Conservation (phyloP, 148 eudicot genomes). For the Amaranthus palmeri region DNA sequence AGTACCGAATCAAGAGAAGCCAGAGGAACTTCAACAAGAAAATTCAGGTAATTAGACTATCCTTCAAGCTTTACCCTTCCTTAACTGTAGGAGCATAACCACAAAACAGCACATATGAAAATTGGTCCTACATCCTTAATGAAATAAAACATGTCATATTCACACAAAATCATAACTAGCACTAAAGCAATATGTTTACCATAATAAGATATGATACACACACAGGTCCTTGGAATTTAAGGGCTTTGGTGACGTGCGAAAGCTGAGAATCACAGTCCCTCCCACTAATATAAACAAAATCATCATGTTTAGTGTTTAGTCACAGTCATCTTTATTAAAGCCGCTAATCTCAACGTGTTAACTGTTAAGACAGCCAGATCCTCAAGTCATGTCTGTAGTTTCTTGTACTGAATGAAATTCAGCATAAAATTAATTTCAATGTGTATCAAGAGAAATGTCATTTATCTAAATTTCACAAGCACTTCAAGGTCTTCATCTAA, state of each 20-base stretch:
- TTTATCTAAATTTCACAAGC: neutral
- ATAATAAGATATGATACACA: neutral
- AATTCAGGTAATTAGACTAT: conserved; percentile 54
- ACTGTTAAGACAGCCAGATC: neutral
- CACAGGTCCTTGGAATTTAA: conserved; percentile 4
- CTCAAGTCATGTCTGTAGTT: neutral
- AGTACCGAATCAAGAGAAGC: conserved; percentile 77
- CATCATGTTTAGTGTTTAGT: neutral
- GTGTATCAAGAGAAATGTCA: neutral
- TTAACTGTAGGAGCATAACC: neutral
- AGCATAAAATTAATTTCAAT: conserved; percentile 2
- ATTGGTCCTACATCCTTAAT: neutral
- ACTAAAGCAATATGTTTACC: conserved; percentile 1
- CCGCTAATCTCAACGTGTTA: neutral
- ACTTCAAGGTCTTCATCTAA: neutral
- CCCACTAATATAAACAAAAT: conserved; percentile 14
- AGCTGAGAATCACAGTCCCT: conserved; percentile 14
- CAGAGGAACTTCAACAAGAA: conserved; percentile 91
- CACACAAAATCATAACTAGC: conserved; percentile 7
- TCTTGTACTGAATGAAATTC: neutral
- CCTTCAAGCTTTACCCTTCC: neutral
- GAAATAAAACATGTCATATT: conserved; percentile 7
- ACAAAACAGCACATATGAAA: neutral
- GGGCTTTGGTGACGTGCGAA: conserved; percentile 8
- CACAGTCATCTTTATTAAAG: neutral